A percentile compares a stretch with the other conserved stretches of the same genome.
Conservation (phyloP, 2,329 filamentous ascomycete species). For the Septoria linicola region DNA sequence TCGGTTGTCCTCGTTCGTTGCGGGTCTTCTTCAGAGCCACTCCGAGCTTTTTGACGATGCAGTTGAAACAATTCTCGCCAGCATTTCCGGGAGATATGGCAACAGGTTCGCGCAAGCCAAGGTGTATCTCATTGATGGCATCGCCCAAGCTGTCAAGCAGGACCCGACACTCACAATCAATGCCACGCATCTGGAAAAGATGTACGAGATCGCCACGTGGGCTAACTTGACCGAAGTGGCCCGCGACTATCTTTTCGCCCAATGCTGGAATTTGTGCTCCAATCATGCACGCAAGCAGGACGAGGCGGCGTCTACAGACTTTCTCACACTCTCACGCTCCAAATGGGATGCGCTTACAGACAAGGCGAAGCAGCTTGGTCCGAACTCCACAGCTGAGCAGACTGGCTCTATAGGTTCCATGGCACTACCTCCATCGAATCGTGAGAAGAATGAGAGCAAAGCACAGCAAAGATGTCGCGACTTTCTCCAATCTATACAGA, state of each 20-base stretch:
- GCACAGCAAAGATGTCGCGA: constrained; percentile 27
- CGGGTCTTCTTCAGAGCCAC: constrained; percentile 32
- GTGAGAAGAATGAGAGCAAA: constrained; percentile 30
- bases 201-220: constrained; percentile 34
- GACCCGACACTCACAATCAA: constrained; percentile 22
- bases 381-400: constrained; percentile 17
- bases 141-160: constrained; percentile 38
- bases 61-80: constrained; percentile 37
- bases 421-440: constrained; percentile 26
- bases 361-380: constrained; percentile 3
- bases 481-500: constrained; percentile 10
- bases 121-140: constrained; percentile 46
- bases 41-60: constrained; percentile 24
- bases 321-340: constrained; percentile 6
- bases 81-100: constrained; percentile 29
- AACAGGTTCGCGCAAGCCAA: constrained; percentile 44
- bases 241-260: constrained; percentile 40
- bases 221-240: constrained; percentile 46
- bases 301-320: background rate
- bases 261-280: constrained; percentile 30
- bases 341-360: constrained; percentile 16
- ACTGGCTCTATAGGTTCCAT: constrained; percentile 25
- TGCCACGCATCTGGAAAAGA: constrained; percentile 22
- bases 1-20: constrained; percentile 40
- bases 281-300: constrained; percentile 5